A percentile compares a stretch with the other conserved stretches of the same genome.
These are phyloP conservation scores for Perilla frutescens DNA, from an alignment of 257 asterid species.

Conservation along the genomic window DNA sequence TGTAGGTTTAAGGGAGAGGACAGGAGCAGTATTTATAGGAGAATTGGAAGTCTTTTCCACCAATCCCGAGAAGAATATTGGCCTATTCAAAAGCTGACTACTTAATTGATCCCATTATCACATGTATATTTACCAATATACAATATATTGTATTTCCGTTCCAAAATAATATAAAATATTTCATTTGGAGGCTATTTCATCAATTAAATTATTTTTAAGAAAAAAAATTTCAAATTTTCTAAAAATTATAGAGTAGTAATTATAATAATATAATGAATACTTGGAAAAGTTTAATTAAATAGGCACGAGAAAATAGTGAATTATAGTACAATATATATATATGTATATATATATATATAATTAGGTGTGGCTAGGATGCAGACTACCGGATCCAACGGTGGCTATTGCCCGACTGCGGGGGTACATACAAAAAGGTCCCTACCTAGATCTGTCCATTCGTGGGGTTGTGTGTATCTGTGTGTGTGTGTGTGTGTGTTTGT, in stretches of 20 bases:
- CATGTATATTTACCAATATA: background rate
- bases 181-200: background rate
- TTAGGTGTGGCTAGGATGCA: conserved; percentile 29
- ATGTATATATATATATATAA: too few relatives aligned
- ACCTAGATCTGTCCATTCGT: conserved; percentile 49
- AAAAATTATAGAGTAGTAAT: too few relatives aligned
- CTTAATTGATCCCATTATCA: conserved; percentile 29
- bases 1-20: conserved; percentile 45
- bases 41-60: conserved; percentile 57
- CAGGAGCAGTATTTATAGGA: conserved; percentile 66
- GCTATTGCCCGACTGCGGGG: conserved; percentile 28
- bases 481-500: background rate
- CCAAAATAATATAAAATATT: background rate
- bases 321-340: too few relatives aligned
- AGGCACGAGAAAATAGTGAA: background rate
- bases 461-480: conserved; percentile 15
- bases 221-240: too few relatives aligned
- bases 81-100: conserved; percentile 57
- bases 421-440: conserved; percentile 35
- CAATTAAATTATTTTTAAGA: too few relatives aligned
- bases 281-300: background rate
- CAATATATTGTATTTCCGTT: background rate
- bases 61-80: conserved; percentile 98
- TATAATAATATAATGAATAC: background rate
- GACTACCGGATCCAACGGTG: conserved; percentile 47